Base-by-base conservation (phyloP, 495 filamentous ascomycete genomes). In the Aspergillus hancockii region DNA sequence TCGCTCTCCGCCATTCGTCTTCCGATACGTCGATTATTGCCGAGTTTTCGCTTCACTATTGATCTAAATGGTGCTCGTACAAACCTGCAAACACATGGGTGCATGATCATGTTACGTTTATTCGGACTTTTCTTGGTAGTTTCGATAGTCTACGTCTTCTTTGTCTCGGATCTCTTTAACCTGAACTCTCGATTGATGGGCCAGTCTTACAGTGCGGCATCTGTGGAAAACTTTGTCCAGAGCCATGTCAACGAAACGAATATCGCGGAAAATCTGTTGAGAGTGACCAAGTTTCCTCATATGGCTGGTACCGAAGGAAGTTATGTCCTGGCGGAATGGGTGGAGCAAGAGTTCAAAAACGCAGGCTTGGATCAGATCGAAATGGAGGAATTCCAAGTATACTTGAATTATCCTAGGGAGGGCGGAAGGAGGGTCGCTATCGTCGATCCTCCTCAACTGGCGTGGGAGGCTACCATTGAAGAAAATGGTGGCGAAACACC, bases 261-360 rank as follows among this genome's bases (percentile, higher is more conserved):
- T 45, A 93, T 99, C 58, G 77, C 80, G 55, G 85, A 88, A 38
- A 87, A 88, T 61, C 62, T 96, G 52, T 78, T 78, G 63, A 85
- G 89, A 65, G 81, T 94, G 55, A 93, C 90, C 21, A 76, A 78
- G 25, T 95, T 86, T 65, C 86, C 93, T 60, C 94, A 98, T 72
- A 77, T 97, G 40, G 94, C 92, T 4, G 94, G 94, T 28, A 94
- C 91, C 5, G 87, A 94, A 72, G 95, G 94, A 30, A 92, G 94
- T 71, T 90, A 85, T 60, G 85, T 86, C 51, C 79, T 96, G 25
- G 92, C 88, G 18, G 82, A 90, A 74, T 95, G 90, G 76, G 84
- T 97, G 54, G 82, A 93, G 72, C 83, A 82, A 57, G 72, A 85
- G 61, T 96, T 95, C 69, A 74, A 72, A 62, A 81, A 75, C 31